These are phyloP conservation scores for Plantago major DNA, from an alignment of 257 asterid genomes.

Conservation along the genomic window DNA sequence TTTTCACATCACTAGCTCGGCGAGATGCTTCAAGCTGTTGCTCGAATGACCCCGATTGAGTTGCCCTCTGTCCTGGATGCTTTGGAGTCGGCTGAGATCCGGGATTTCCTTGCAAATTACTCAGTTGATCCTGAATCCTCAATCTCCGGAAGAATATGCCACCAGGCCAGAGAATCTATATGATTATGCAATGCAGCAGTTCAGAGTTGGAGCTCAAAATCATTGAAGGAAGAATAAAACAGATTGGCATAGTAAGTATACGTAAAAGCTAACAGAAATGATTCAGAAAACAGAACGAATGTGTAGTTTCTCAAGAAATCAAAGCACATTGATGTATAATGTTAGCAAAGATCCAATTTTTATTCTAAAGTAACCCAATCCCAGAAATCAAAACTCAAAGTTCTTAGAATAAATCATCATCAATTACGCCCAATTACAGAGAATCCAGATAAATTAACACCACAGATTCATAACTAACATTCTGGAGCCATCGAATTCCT, in stretches of 20 bases:
- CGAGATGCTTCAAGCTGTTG: constrained; percentile 94
- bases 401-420: no score
- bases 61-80: constrained; percentile 30
- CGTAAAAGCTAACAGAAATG: not conserved
- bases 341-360: no score
- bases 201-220: not conserved
- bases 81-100: constrained; percentile 29
- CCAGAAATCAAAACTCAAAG: no score
- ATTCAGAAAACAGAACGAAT: not conserved
- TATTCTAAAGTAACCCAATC: not conserved
- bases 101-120: constrained; percentile 30
- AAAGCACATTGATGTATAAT: not conserved
- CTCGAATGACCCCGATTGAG: constrained; percentile 61
- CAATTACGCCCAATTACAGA: no score
- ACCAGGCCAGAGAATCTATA: constrained; percentile 79
- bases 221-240: no score
- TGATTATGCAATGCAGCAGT: constrained; percentile 16
- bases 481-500: constrained; percentile 69
- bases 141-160: constrained; percentile 69
- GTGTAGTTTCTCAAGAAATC: no score
- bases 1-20: constrained; percentile 78
- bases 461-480: constrained; percentile 52
- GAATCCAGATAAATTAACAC: no score
- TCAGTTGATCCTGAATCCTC: constrained; percentile 29
- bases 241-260: no score